Base-by-base conservation (phyloP, 148 eudicot genomes). In the Rhododendron ovatum region DNA sequence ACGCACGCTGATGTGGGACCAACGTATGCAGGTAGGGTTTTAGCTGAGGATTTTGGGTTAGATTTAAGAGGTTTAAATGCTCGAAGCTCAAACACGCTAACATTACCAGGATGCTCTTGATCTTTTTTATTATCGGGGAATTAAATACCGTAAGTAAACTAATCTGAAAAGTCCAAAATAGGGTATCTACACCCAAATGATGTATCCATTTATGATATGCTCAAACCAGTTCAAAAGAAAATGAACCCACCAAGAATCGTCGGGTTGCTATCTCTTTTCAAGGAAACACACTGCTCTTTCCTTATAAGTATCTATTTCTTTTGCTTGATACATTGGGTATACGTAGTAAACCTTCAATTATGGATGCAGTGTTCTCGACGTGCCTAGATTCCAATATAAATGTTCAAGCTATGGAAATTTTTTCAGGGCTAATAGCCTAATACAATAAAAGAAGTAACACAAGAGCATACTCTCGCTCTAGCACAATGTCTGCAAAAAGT, bases 401-500 rank as follows among this genome's bases (percentile, higher is more conserved):
- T 30, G 30, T 30, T 30, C 30, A 30, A 30, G 30, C 30, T 30
- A 30, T 30, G 30, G 30, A 30, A 30, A 30, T 30, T 0, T 30
- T 30, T 30, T 30, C 30, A 30, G 30, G 30, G 30, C 30, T 30
- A 30, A 30, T 30, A 30, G 30, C 30, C 1, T 30, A 30, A 69
- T 69, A 28, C 1, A 35, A 1, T 73, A 22, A 35, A 33, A 30
- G 39, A 73, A 73, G 37, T 69, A n/a, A 37, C 75, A 69, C 37
- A 22, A 61, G 13, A 73, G 41, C 85, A 69, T 84, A 84, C 85
- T 35, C 85, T 18, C 7, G 18, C 79, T 71, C 85, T 4, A 84
- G 80, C 18, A 84, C 61, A 84, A 71, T 71, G 17, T 84, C 79
- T 9, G 80, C 85, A 47, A 84, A 84, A 48, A 84, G 2, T 50